Evolutionary conservation across 176 grass and related monocot species (phyloP), one percentile per base, ranked within the genome.

Genomic region (Zoysia japonica): DNA sequence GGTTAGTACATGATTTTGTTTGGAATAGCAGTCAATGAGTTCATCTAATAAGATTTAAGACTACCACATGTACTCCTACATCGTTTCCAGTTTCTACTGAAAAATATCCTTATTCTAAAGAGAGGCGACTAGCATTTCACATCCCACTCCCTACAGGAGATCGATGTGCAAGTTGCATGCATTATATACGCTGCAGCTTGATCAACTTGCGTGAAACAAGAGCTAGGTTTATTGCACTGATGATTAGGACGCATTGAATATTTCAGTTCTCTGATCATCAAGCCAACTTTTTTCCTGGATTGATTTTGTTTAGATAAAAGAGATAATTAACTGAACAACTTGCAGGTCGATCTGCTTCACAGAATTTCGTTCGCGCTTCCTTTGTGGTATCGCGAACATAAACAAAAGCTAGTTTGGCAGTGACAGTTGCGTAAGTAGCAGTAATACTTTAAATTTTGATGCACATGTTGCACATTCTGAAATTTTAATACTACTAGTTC

Each of bases 151-250:
- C n/a, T n/a, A n/a, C n/a, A n/a, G n/a, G n/a, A n/a, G 35, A 64
- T 28, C 4, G 36, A 39, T 20, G 51, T 12, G 40, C 72, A 46
- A 82, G 47, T 65, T 76, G 78, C 38, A 53, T 35, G 37, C 16
- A 20, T 59, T 59, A 59, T 59, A 47, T 78, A 28, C n/a, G 40
- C 20, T 61, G 47, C 36, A 72, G 56, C 56, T n/a, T 6, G 28
- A 28, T 0, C 76, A 69, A 80, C 81, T 80, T 76, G 70, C 63
- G 41, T 45, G 41, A 67, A 41, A 80, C 42, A 54, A 63, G 76
- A 73, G 61, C 75, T 61, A 68, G 75, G 86, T 84, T 79, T 76
- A 75, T 61, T 51, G 86, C 16, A 84, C 80, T 84, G 67, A 71
- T 47, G 28, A 28, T 54, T 37, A 9, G 70, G 7, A 65, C 15